Conservation (phyloP, 2,329 filamentous ascomycete genomes). For the Colletotrichum australisinense region DNA sequence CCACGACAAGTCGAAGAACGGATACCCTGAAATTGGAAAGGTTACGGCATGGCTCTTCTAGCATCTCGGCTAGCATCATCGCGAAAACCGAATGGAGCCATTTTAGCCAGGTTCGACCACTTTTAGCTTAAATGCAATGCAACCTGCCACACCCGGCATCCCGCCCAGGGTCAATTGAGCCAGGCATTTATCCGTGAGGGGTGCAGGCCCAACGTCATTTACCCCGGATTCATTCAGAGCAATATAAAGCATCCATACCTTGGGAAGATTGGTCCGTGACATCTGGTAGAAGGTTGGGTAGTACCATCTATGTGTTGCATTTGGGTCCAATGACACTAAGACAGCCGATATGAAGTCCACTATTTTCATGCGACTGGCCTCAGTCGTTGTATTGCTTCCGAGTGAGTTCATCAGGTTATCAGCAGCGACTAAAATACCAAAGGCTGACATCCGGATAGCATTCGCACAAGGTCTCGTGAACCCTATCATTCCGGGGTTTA, state of each 20-base stretch:
- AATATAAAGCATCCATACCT: background rate
- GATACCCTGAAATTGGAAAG: background rate
- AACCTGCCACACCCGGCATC: background rate
- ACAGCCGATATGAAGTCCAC: background rate
- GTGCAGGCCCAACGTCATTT: slow-evolving; percentile 20
- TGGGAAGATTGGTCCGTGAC: no score
- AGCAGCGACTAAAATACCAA: background rate
- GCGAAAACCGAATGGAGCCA: slow-evolving; percentile 16
- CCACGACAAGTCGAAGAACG: background rate
- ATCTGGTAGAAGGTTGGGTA: background rate
- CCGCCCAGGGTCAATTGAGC: slow-evolving; percentile 20
- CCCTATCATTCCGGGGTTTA: slow-evolving; percentile 36
- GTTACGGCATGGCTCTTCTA: no score
- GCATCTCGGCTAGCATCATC: slow-evolving; percentile 6
- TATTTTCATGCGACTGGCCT: background rate
- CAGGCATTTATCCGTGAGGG: slow-evolving; percentile 33
- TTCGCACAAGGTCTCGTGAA: slow-evolving; percentile 19
- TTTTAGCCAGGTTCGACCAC: background rate
- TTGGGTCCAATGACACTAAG: background rate
- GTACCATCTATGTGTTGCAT: background rate
- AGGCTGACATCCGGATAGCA: background rate
- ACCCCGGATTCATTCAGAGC: background rate
- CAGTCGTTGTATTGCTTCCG: background rate
- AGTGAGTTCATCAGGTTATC: background rate
- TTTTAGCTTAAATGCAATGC: slow-evolving; percentile 12